phyloP scores from a whole-genome alignment of 257 asterid species.

The Plantago major region DNA sequence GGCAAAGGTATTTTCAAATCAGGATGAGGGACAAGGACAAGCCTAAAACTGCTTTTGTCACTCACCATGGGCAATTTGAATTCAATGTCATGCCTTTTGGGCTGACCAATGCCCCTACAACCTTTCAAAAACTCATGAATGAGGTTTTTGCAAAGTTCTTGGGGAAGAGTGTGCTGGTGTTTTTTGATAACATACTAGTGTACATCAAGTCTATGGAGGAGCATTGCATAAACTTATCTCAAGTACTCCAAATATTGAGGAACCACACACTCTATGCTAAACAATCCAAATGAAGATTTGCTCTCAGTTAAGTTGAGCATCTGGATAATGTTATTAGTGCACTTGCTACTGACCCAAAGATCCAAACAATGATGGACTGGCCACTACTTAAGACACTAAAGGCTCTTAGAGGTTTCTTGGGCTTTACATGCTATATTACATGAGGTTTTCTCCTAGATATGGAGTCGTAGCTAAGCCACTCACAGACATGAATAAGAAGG shows the following conservation, averaged over 20 bases:
- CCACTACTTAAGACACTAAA: background rate
- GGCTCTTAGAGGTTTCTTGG: background rate
- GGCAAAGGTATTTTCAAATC: conserved; percentile 11
- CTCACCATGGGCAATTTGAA: conserved; percentile 10
- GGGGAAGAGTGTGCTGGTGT: background rate
- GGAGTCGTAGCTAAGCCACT: background rate
- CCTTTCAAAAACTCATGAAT: background rate
- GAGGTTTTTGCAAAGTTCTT: too few relatives aligned
- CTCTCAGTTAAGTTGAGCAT: background rate
- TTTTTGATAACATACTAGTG: background rate
- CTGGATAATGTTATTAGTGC: conserved; percentile 9
- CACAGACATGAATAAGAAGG: background rate
- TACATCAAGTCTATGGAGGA: background rate
- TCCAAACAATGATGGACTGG: background rate
- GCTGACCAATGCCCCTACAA: background rate
- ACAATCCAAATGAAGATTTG: conserved; percentile 4
- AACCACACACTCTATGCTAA: conserved; percentile 2
- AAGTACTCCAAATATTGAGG: background rate
- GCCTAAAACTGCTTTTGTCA: background rate
- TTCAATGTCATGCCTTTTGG: background rate
- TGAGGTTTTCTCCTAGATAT: background rate
- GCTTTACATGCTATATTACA: background rate
- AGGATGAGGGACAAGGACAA: background rate
- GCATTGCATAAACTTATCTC: background rate
- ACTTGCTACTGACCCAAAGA: background rate